Base-by-base conservation (phyloP, 2,329 filamentous ascomycete species). In the Colletotrichum sp. region DNA sequence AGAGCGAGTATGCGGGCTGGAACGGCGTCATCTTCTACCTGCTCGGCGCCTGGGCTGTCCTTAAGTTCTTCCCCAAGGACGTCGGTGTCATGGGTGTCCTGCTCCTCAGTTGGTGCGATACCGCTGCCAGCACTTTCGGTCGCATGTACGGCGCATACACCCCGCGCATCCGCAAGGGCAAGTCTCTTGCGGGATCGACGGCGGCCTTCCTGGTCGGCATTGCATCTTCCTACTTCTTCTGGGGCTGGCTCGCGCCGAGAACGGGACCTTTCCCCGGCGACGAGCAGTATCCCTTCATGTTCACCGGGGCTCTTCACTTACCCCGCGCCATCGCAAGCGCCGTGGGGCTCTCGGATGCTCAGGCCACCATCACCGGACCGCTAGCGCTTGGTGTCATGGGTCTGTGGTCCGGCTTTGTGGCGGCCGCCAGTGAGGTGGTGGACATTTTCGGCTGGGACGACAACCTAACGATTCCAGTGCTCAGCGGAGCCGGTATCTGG, bases 21-120 rank as follows among this genome's bases (percentile, higher is more conserved):
- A 99, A 99, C 83, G 97, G 97, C 68, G 96, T 99, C 79, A 98
- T 99, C 79, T 98, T 95, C 88, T 99, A 99, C 85, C 92, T 99
- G 12, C 91, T 98, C 9, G 97, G 97, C 72, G 93, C 96, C 32
- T 98, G 96, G 92, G 90, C 93, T 36, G 95, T 96, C 18, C 91
- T 99, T 79, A 92, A 92, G 79, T 95, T 95, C 83, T 95, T 98
- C 84, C 95, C 96, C 78, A 99, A 99, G 86, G 97, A 99, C 81
- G 91, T 99, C 28, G 96, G 94, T 9, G 94, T 98, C 65, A 94
- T 99, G 88, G 93, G 94, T 77, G 94, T 99, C 58, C 88, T 99
- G 80, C 90, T 99, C 55, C 91, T 99, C 28, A 98, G 95, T 82
- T 99, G 97, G 97, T 99, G 97, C 85, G 97, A 99, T 84, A 99